Evolutionary conservation across 73 alveolate genomes (phyloP).

Genomic region (Durusdinium trenchii): DNA sequence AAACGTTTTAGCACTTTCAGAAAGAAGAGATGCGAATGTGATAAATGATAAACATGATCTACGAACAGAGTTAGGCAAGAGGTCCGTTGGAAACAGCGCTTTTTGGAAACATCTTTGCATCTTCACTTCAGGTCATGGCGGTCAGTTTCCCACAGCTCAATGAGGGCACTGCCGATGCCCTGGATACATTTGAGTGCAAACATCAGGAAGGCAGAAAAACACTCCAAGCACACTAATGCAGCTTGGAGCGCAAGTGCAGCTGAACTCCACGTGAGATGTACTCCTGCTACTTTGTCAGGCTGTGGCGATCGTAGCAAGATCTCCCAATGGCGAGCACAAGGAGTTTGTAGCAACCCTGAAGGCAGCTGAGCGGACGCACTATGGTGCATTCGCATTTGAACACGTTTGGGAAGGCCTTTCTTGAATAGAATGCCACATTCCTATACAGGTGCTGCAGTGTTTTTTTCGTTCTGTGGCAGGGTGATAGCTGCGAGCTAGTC

Average conservation of each 20-base stretch:
- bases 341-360: slow-evolving; percentile 58
- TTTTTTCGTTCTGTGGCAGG: background rate
- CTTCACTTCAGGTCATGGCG: background rate
- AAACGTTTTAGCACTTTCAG: background rate
- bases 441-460: too few relatives aligned
- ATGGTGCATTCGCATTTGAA: too few relatives aligned
- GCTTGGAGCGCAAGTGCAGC: too few relatives aligned
- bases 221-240: too few relatives aligned
- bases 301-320: slow-evolving; percentile 36
- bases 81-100: background rate
- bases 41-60: too few relatives aligned
- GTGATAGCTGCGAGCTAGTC: slow-evolving; percentile 26
- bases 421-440: too few relatives aligned
- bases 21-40: background rate
- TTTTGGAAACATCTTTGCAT: background rate
- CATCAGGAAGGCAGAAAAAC: background rate
- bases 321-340: slow-evolving; percentile 52
- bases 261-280: too few relatives aligned
- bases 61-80: too few relatives aligned
- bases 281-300: too few relatives aligned
- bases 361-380: too few relatives aligned
- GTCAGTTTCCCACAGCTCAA: background rate
- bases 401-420: too few relatives aligned
- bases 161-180: background rate
- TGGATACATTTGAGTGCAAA: background rate